Conservation (phyloP, 164 flowering plant genomes). For the grape (Vitis vinifera) region DNA sequence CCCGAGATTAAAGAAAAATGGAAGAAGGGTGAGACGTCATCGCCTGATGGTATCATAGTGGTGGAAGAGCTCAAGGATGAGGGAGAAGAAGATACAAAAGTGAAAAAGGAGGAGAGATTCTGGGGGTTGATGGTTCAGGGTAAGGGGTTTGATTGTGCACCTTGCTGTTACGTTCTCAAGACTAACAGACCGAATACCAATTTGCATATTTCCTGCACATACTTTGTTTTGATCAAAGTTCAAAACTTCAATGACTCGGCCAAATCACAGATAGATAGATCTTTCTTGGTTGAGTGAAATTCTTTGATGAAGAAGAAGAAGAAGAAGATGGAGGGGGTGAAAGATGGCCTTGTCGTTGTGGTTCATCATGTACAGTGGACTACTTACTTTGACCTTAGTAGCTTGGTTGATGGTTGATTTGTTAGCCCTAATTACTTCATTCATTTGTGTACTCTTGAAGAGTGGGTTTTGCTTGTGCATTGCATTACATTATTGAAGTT, state of each 20-base stretch:
- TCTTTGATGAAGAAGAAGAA: no score
- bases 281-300: no score
- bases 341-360: no score
- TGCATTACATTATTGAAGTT: no score
- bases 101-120: slow-evolving; percentile 16
- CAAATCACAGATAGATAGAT: no score
- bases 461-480: no score
- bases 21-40: slow-evolving; percentile 26
- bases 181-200: slow-evolving; percentile 32
- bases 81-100: slow-evolving; percentile 15
- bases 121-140: slow-evolving; percentile 62
- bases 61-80: slow-evolving; percentile 39
- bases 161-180: slow-evolving; percentile 51
- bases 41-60: slow-evolving; percentile 57
- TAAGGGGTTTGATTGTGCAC: slow-evolving; percentile 34
- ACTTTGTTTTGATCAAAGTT: slow-evolving; percentile 45
- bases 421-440: no score
- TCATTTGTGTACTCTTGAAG: no score
- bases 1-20: slow-evolving; percentile 25
- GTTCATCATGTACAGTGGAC: no score
- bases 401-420: no score
- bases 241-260: slow-evolving; percentile 17
- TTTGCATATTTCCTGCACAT: slow-evolving; percentile 37
- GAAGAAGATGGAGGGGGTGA: no score
- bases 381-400: no score